These are phyloP conservation scores for Cordyceps cicadae DNA, from an alignment of 2,329 filamentous ascomycete genomes.

Conservation along the genomic window DNA sequence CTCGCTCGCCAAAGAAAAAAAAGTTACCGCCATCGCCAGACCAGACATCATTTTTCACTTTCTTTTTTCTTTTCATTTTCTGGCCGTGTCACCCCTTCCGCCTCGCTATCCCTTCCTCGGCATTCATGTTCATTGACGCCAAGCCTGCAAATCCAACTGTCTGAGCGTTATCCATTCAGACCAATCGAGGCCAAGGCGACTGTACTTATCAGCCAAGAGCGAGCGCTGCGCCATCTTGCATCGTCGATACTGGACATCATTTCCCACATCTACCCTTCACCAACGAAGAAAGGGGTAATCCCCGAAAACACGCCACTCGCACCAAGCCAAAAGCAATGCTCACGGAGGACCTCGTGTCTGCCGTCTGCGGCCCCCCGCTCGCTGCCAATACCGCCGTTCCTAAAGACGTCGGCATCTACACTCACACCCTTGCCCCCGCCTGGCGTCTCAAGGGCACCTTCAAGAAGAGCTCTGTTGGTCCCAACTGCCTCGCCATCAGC, in stretches of 20 bases:
- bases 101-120: background rate
- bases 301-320: background rate
- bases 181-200: background rate
- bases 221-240: background rate
- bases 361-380: conserved; percentile 49
- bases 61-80: background rate
- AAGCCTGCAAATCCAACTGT: background rate
- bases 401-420: conserved; percentile 80
- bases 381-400: conserved; percentile 54
- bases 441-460: conserved; percentile 67
- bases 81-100: background rate
- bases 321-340: conserved; percentile 35
- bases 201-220: background rate
- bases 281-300: background rate
- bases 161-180: background rate
- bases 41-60: background rate
- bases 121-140: background rate
- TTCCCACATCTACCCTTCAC: background rate
- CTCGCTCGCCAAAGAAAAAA: conserved; percentile 3
- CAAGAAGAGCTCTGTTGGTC: conserved; percentile 83
- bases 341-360: conserved; percentile 51
- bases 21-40: background rate
- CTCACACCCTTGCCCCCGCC: conserved; percentile 72
- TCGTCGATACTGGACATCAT: background rate
- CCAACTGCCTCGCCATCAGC: conserved; percentile 72